phyloP scores from a whole-genome alignment of 176 grass and related monocot genomes.

The Oryza meridionalis region DNA sequence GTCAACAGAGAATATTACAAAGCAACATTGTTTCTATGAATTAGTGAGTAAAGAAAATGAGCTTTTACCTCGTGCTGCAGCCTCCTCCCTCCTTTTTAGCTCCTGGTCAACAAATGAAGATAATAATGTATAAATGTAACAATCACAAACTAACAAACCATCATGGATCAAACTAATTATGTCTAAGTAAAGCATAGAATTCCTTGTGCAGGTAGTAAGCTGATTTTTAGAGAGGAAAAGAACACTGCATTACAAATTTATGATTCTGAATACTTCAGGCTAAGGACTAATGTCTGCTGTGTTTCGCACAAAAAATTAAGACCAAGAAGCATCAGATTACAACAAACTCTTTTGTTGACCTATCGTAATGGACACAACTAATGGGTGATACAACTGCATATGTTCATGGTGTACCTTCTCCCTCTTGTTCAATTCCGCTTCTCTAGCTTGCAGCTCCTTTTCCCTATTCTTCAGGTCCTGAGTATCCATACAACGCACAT shows the following conservation, averaged over 20 bases:
- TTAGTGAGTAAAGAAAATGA: conserved; percentile 14
- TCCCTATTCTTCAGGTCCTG: conserved; percentile 94
- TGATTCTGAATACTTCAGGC: conserved; percentile 7
- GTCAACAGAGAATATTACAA: background rate
- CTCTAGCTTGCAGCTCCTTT: conserved; percentile 91
- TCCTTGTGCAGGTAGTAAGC: background rate
- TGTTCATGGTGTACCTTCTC: conserved; percentile 63
- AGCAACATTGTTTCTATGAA: conserved; percentile 8
- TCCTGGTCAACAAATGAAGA: conserved; percentile 62
- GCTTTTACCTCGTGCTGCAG: conserved; percentile 69
- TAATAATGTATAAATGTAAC: background rate
- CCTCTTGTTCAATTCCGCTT: conserved; percentile 86
- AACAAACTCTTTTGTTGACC: background rate
- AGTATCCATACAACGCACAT: conserved; percentile 27
- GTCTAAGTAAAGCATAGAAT: background rate
- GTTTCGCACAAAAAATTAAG: background rate
- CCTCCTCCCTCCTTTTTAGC: conserved; percentile 86
- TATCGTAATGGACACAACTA: background rate
- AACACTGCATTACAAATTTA: background rate
- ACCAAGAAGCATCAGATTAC: background rate
- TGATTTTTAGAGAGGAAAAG: background rate
- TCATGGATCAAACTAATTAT: background rate
- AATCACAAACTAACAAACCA: conserved; percentile 42
- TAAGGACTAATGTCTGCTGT: background rate
- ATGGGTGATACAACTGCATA: background rate